phyloP scores from a whole-genome alignment of 2,329 filamentous ascomycete species.

The Cercospora sp. region DNA sequence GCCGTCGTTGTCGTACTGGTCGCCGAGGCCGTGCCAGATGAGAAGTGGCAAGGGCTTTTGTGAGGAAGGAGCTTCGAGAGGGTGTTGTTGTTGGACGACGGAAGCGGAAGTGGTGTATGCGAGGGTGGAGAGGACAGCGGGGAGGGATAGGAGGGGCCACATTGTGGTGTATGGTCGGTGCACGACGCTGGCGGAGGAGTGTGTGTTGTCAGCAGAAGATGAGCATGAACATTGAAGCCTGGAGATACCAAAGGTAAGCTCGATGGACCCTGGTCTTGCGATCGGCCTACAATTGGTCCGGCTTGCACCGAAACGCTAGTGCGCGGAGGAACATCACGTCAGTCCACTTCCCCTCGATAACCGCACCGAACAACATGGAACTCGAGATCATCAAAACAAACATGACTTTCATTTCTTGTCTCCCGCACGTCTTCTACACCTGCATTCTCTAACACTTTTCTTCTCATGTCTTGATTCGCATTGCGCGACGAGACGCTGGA shows the following conservation, averaged over 20 bases:
- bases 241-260: neutral
- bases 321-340: slow-evolving; percentile 3
- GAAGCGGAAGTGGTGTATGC: slow-evolving; percentile 16
- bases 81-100: neutral
- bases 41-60: slow-evolving; percentile 73
- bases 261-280: slow-evolving; percentile 7
- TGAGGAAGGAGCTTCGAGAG: slow-evolving; percentile 1
- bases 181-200: neutral
- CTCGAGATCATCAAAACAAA: slow-evolving; percentile 12
- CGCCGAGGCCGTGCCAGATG: slow-evolving; percentile 88
- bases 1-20: slow-evolving; percentile 74
- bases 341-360: slow-evolving; percentile 7
- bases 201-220: neutral
- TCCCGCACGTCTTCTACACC: neutral
- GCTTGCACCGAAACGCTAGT: neutral
- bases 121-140: slow-evolving; percentile 20
- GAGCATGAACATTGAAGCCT: neutral
- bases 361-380: slow-evolving; percentile 4
- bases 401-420: slow-evolving; percentile 5
- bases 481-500: neutral
- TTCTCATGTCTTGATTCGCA: neutral
- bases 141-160: slow-evolving; percentile 24
- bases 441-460: neutral
- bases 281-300: slow-evolving; percentile 2
- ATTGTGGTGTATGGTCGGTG: neutral